Percentiles rank a stretch among this genome's conserved stretches.
phyloP scores from a whole-genome alignment of 352 stramenopile species.

The Poterioochromonas sp. region DNA sequence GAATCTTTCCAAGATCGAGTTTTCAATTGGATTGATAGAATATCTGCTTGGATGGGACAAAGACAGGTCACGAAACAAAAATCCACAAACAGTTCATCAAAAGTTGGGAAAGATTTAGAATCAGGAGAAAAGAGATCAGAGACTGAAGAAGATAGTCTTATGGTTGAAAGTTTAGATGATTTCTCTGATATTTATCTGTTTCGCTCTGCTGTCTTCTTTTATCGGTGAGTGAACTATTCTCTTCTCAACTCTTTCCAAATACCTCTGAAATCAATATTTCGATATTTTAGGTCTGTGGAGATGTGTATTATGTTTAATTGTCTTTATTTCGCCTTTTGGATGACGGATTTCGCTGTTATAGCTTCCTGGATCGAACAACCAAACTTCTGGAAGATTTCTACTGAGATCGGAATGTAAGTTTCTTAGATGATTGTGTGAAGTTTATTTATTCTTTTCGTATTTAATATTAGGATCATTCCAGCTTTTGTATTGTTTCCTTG shows the following conservation, averaged over 20 bases:
- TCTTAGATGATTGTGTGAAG: background rate
- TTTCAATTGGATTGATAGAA: too few relatives aligned
- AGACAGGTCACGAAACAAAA: too few relatives aligned
- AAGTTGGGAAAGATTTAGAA: background rate
- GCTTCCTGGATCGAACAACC: background rate
- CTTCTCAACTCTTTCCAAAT: background rate
- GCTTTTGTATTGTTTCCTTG: background rate
- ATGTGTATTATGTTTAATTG: slow-evolving; percentile 28
- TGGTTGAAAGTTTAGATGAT: too few relatives aligned
- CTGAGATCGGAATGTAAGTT: background rate
- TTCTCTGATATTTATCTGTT: slow-evolving; percentile 3
- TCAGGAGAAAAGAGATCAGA: too few relatives aligned
- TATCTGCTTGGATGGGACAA: too few relatives aligned
- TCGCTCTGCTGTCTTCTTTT: background rate
- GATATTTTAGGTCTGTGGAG: background rate
- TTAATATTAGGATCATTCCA: background rate
- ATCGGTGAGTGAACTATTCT: background rate
- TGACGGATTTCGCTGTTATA: slow-evolving; percentile 1
- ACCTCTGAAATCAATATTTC: background rate
- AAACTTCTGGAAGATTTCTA: background rate
- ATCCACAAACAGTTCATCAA: too few relatives aligned
- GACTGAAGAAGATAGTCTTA: too few relatives aligned
- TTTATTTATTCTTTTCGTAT: background rate
- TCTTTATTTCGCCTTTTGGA: slow-evolving; percentile 11
- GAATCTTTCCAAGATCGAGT: too few relatives aligned